Percentiles rank a stretch among this genome's conserved stretches.
phyloP scores from a whole-genome alignment of 139 green algal species.

The Astrephomene gubernaculifera region DNA sequence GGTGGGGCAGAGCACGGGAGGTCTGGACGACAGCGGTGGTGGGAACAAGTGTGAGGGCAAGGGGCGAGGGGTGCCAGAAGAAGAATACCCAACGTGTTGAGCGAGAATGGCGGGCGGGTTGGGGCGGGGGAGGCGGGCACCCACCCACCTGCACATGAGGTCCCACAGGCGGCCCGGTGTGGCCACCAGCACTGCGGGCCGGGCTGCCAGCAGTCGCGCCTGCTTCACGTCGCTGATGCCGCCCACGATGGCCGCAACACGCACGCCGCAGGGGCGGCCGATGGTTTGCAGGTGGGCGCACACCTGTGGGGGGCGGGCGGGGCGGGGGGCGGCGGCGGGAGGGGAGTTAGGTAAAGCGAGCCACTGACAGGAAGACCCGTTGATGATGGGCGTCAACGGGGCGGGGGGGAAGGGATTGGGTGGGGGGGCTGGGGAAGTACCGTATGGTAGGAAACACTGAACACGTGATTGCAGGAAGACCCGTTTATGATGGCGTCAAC shows the following conservation, averaged over 20 bases:
- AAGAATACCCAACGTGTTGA: too few species aligned
- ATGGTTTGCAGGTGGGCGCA: slow-evolving; percentile 74
- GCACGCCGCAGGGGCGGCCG: slow-evolving; percentile 69
- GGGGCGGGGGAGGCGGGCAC: neutral
- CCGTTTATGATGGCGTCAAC: too few species aligned
- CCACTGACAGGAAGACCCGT: too few species aligned
- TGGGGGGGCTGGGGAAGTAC: too few species aligned
- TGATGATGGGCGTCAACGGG: too few species aligned
- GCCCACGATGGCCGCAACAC: slow-evolving; percentile 90
- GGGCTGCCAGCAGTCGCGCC: slow-evolving; percentile 79
- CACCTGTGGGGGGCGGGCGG: slow-evolving; percentile 67
- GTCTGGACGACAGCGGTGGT: neutral
- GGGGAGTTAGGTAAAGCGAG: too few species aligned
- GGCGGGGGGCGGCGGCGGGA: too few species aligned
- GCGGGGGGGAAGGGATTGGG: too few species aligned
- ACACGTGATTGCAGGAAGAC: too few species aligned
- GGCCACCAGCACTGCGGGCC: slow-evolving; percentile 87
- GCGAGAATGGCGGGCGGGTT: neutral
- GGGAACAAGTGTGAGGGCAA: neutral
- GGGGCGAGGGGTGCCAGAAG: neutral
- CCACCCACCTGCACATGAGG: slow-evolving; percentile 76
- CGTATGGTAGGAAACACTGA: too few species aligned
- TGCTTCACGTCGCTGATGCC: slow-evolving; percentile 90
- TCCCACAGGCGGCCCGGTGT: slow-evolving; percentile 98
- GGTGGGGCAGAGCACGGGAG: too few species aligned